phyloP scores from a whole-genome alignment of 805 yeast genomes.

The Candida multigemmis region DNA sequence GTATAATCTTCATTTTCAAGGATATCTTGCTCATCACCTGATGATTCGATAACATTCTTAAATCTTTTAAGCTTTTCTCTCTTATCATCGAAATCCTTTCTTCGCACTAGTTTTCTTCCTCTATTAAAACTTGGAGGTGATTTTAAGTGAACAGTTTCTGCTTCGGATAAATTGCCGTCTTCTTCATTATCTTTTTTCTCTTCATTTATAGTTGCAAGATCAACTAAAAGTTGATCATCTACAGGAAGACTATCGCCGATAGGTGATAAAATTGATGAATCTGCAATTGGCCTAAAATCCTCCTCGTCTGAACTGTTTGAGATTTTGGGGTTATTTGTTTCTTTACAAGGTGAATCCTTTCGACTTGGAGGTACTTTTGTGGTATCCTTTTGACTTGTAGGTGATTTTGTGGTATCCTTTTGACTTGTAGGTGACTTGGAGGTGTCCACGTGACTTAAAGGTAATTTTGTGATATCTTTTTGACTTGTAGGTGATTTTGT shows the following conservation, averaged over 20 bases:
- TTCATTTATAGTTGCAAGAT: conserved; percentile 5
- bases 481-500: no score
- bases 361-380: no score
- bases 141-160: conserved; percentile 23
- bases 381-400: no score
- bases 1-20: conserved; percentile 2
- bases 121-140: conserved; percentile 35
- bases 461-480: no score
- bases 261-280: no score
- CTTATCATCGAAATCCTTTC: conserved; percentile 15
- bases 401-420: no score
- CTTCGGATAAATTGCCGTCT: conserved; percentile 12
- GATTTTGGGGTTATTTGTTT: no score
- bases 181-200: conserved; percentile 2
- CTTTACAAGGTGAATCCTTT: no score
- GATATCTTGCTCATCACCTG: conserved; percentile 9
- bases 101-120: conserved; percentile 17
- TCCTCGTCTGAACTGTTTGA: no score
- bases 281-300: no score
- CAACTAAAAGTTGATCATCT: conserved; percentile 5
- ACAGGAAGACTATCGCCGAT: conserved; percentile 3
- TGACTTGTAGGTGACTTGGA: no score
- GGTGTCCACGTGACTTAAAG: no score
- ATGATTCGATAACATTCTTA: conserved; percentile 6
- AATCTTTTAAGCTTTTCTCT: conserved; percentile 11